Evolutionary conservation across 805 yeast genomes (phyloP).

Genomic region (Yamadazyma sp.): DNA sequence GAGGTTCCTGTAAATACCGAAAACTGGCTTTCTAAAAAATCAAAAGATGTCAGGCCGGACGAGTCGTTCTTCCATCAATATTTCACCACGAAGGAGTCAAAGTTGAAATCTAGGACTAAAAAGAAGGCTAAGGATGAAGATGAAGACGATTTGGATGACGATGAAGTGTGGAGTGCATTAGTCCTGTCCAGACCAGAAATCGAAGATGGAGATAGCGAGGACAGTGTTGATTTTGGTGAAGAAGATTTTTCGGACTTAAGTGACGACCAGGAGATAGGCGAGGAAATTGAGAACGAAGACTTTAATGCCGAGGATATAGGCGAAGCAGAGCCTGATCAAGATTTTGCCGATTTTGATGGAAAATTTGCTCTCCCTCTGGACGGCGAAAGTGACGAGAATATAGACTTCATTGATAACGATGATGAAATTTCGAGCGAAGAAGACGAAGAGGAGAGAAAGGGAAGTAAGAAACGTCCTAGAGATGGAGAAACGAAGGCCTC

Average conservation of each 20-base stretch:
- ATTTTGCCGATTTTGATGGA: conserved; percentile 6
- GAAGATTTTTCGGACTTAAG: conserved; percentile 42
- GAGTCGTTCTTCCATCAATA: conserved; percentile 87
- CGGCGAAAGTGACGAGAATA: conserved; percentile 11
- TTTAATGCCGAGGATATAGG: conserved; percentile 20
- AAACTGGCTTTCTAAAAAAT: conserved; percentile 73
- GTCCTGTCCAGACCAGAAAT: conserved; percentile 73
- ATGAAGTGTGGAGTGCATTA: conserved; percentile 78
- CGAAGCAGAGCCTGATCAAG: conserved; percentile 8
- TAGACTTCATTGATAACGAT: conserved; percentile 29
- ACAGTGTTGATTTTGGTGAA: conserved; percentile 42
- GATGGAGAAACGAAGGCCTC: conserved; percentile 42
- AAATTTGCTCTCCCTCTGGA: conserved; percentile 1
- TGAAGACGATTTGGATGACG: conserved; percentile 35
- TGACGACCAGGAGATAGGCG: conserved; percentile 42
- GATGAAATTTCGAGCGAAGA: conserved; percentile 26
- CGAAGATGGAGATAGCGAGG: conserved; percentile 45
- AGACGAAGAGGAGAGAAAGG: conserved; percentile 26
- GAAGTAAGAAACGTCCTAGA: conserved; percentile 21
- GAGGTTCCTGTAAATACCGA: conserved; percentile 79
- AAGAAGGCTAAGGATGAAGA: conserved; percentile 33
- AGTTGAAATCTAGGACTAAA: conserved; percentile 25
- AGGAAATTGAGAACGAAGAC: conserved; percentile 29
- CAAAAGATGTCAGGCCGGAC: conserved; percentile 73
- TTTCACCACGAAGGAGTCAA: conserved; percentile 60